phyloP scores from a whole-genome alignment of 2,329 filamentous ascomycete genomes.

The Botrytis sinoallii region DNA sequence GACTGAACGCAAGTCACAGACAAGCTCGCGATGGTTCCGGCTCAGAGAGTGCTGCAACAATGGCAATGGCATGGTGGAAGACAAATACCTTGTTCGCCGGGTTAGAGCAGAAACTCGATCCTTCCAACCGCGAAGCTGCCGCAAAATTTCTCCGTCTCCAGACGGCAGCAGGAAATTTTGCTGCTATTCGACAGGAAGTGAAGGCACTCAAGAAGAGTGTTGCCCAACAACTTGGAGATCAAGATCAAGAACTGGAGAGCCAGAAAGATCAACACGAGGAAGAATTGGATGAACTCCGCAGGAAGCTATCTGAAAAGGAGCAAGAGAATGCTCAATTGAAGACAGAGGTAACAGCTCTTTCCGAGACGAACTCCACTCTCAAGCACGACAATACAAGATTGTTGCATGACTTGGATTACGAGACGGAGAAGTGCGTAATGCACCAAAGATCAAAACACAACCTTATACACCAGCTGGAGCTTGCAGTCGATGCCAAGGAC shows the following conservation, averaged over 20 bases:
- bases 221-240: neutral
- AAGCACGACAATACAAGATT: neutral
- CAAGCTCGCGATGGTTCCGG: neutral
- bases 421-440: neutral
- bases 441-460: neutral
- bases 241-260: neutral
- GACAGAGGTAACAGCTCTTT: neutral
- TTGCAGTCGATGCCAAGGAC: neutral
- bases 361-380: neutral
- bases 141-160: neutral
- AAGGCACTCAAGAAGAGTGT: neutral
- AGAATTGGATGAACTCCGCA: neutral
- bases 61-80: neutral
- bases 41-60: neutral
- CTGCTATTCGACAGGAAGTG: neutral
- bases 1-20: neutral
- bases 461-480: neutral
- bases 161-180: neutral
- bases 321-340: neutral
- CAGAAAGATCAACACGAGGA: neutral
- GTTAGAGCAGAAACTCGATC: neutral
- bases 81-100: neutral
- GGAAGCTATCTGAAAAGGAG: neutral
- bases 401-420: neutral
- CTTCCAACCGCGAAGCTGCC: neutral